Evolutionary conservation across 2,329 filamentous ascomycete genomes (phyloP).

Genomic region (Sclerotiophoma versabilis): DNA sequence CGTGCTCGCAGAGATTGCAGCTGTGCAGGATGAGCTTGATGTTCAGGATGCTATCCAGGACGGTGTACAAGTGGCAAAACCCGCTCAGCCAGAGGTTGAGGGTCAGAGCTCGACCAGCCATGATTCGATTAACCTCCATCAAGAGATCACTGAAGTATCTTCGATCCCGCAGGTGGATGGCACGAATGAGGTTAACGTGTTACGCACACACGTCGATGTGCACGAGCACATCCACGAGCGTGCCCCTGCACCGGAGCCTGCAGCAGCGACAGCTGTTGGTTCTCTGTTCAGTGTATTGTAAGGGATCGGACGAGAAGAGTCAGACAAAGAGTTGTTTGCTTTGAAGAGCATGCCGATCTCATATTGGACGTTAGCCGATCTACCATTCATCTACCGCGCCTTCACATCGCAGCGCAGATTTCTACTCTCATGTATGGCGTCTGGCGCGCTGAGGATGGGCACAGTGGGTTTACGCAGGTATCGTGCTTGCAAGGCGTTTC

Average conservation of each 20-base stretch:
- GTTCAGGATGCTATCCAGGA: background rate
- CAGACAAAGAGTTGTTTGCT: no score
- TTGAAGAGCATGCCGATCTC: no score
- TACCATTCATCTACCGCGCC: no score
- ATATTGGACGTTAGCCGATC: no score
- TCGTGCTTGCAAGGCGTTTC: background rate
- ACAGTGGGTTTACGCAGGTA: background rate
- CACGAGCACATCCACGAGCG: slow-evolving; percentile 5
- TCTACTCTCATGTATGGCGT: no score
- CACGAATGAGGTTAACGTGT: slow-evolving; percentile 1
- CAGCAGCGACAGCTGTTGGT: background rate
- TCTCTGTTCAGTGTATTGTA: background rate
- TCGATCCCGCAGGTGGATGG: slow-evolving; percentile 7
- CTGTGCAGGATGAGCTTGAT: slow-evolving; percentile 2
- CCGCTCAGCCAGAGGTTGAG: background rate
- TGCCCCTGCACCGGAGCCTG: background rate
- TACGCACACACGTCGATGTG: background rate
- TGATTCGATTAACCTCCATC: slow-evolving; percentile 1
- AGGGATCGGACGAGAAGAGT: no score
- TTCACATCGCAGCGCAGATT: no score
- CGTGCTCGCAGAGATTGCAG: slow-evolving; percentile 12
- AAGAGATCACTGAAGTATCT: slow-evolving; percentile 4
- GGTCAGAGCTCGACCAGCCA: background rate
- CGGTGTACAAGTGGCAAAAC: background rate
- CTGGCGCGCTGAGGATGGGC: no score